A percentile compares a stretch with the other conserved stretches of the same genome.
Conservation (phyloP, 257 asterid species). For the Anisodus tanguticus region DNA sequence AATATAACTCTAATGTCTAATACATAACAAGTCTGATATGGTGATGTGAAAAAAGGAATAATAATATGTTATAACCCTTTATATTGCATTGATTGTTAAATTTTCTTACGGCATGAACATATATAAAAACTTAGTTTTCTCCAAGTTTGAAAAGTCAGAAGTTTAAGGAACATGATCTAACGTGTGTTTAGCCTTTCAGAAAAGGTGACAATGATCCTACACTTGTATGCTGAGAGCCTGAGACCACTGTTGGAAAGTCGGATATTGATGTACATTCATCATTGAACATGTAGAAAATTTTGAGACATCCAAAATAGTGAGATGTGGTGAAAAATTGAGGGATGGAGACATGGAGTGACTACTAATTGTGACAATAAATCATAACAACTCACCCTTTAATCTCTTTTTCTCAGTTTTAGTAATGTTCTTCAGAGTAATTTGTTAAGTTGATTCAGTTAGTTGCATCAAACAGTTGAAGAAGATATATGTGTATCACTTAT, state of each 20-base stretch:
- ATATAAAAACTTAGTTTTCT: background rate
- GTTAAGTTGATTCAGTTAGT: background rate
- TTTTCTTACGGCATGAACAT: background rate
- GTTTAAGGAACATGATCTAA: conserved; percentile 15
- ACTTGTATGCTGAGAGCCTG: background rate
- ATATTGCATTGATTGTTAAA: no score
- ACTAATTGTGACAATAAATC: background rate
- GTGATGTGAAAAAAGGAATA: no score
- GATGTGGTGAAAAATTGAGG: background rate
- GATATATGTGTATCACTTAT: background rate
- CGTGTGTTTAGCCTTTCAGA: conserved; percentile 22
- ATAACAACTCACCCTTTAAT: background rate
- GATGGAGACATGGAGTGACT: background rate
- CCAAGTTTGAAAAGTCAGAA: background rate
- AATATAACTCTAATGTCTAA: no score
- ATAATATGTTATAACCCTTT: no score
- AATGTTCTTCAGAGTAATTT: background rate
- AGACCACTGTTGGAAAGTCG: conserved; percentile 5
- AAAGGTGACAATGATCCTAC: conserved; percentile 31
- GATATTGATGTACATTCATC: conserved; percentile 9
- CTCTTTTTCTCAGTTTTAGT: background rate
- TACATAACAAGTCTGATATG: no score
- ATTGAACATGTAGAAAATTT: background rate
- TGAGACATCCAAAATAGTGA: conserved; percentile 1
- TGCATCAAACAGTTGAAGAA: background rate